Conservation (phyloP, 2,329 filamentous ascomycete species). For the Aureobasidium sp. region DNA sequence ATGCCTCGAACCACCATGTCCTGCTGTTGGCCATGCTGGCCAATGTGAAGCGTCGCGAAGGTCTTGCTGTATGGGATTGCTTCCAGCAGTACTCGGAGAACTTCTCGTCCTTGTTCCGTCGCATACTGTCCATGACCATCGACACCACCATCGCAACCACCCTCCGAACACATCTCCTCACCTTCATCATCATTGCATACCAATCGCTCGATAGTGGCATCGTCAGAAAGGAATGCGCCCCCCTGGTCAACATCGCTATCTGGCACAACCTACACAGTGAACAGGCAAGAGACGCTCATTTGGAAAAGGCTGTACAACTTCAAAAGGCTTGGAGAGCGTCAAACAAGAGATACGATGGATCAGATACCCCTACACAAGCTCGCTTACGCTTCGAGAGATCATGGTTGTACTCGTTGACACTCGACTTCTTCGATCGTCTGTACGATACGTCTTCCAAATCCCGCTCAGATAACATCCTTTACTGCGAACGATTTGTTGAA, state of each 20-base stretch:
- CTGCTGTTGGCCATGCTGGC: slow-evolving; percentile 77
- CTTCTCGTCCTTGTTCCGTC: slow-evolving; percentile 84
- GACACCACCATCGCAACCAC: slow-evolving; percentile 38
- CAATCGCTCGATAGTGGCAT: slow-evolving; percentile 85
- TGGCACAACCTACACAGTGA: slow-evolving; percentile 91
- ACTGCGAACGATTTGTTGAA: slow-evolving; percentile 90
- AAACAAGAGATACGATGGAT: slow-evolving; percentile 76
- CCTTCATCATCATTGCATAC: slow-evolving; percentile 84
- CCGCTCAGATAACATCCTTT: slow-evolving; percentile 54
- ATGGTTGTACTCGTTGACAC: slow-evolving; percentile 80
- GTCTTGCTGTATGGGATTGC: slow-evolving; percentile 75
- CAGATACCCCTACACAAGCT: slow-evolving; percentile 71
- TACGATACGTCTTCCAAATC: slow-evolving; percentile 43
- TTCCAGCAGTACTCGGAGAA: slow-evolving; percentile 72
- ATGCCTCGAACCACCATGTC: slow-evolving; percentile 86
- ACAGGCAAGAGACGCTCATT: slow-evolving; percentile 60
- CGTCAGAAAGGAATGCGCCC: slow-evolving; percentile 92
- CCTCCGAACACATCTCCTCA: slow-evolving; percentile 69
- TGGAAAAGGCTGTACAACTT: slow-evolving; percentile 67
- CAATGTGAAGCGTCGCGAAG: slow-evolving; percentile 82
- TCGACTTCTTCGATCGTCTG: slow-evolving; percentile 73
- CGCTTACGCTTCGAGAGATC: slow-evolving; percentile 83
- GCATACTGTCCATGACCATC: slow-evolving; percentile 78
- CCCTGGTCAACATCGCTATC: slow-evolving; percentile 85
- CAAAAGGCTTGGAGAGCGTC: slow-evolving; percentile 88